These are phyloP conservation scores for Acacia confusa DNA, from an alignment of 306 rosid genomes.

Conservation along the genomic window DNA sequence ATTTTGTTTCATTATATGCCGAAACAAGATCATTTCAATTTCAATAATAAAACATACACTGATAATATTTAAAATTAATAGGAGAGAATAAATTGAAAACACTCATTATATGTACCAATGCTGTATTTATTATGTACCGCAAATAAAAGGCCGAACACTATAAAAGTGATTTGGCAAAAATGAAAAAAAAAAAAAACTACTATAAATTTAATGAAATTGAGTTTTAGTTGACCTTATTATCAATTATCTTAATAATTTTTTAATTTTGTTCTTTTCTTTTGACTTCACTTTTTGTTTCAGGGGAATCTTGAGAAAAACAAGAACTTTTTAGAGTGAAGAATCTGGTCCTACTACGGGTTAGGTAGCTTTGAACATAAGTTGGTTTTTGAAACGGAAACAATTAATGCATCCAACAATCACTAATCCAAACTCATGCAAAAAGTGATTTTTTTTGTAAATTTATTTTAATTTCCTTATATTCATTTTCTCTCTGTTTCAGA, in stretches of 20 bases:
- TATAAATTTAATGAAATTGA: neutral
- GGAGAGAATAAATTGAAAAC: neutral
- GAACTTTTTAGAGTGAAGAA: conserved; percentile 20
- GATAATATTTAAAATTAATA: neutral
- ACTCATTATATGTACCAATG: neutral
- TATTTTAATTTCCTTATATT: too few relatives aligned
- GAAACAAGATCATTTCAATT: neutral
- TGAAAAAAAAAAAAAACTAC: too few relatives aligned
- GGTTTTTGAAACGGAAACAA: neutral
- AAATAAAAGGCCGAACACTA: neutral
- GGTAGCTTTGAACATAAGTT: conserved; percentile 12
- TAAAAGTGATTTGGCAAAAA: neutral
- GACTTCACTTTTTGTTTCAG: neutral
- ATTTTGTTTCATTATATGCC: neutral
- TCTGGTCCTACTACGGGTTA: conserved; percentile 40
- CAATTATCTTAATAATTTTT: neutral
- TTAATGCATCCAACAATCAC: neutral
- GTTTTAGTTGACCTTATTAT: neutral
- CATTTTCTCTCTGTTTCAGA: too few relatives aligned
- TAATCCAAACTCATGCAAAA: neutral
- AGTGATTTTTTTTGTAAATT: neutral
- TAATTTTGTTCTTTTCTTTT: neutral
- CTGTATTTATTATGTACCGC: neutral
- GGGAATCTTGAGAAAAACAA: conserved; percentile 17
- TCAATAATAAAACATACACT: neutral